A percentile compares a stretch with the other conserved stretches of the same genome.
Evolutionary conservation across 345 rosid genomes (phyloP).

Genomic region (Gossypium anomalum): DNA sequence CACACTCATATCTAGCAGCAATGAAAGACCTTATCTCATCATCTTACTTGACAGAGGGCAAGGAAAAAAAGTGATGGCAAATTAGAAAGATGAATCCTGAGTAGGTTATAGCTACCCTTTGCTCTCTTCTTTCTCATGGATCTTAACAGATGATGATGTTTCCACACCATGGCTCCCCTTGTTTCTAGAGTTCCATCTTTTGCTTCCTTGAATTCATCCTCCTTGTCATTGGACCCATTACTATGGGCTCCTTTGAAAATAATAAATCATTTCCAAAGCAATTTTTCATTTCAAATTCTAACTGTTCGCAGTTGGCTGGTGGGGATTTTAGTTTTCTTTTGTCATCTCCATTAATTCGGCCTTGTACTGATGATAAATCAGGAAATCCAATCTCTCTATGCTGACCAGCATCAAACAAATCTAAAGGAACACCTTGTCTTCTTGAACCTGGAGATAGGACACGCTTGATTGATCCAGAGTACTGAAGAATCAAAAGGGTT

Average conservation of each 20-base stretch:
- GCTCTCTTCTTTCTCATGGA: conserved; percentile 28
- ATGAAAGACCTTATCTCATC: conserved; percentile 1
- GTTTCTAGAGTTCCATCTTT: conserved; percentile 11
- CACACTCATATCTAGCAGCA: conserved; percentile 28
- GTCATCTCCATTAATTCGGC: conserved; percentile 29
- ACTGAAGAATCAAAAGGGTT: conserved; percentile 18
- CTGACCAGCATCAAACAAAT: conserved; percentile 31
- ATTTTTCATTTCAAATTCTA: conserved; percentile 19
- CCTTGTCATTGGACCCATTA: conserved; percentile 24
- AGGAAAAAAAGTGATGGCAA: background rate
- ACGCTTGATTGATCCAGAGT: conserved; percentile 24
- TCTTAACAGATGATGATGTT: conserved; percentile 41
- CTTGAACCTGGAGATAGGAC: conserved; percentile 25
- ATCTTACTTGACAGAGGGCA: background rate
- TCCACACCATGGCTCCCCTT: conserved; percentile 28
- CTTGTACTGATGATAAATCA: conserved; percentile 27
- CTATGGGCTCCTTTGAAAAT: conserved; percentile 21
- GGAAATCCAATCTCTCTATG: conserved; percentile 27
- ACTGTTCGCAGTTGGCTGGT: conserved; percentile 19
- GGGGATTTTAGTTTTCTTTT: conserved; percentile 21
- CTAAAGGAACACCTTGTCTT: conserved; percentile 16
- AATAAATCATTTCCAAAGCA: background rate
- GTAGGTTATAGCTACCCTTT: conserved; percentile 36
- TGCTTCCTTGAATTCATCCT: conserved; percentile 23
- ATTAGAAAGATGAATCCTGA: background rate